Percentiles rank a stretch among this genome's conserved stretches.
Conservation (phyloP, 2,329 filamentous ascomycete genomes). For the Malbranchea cinnamomea region DNA sequence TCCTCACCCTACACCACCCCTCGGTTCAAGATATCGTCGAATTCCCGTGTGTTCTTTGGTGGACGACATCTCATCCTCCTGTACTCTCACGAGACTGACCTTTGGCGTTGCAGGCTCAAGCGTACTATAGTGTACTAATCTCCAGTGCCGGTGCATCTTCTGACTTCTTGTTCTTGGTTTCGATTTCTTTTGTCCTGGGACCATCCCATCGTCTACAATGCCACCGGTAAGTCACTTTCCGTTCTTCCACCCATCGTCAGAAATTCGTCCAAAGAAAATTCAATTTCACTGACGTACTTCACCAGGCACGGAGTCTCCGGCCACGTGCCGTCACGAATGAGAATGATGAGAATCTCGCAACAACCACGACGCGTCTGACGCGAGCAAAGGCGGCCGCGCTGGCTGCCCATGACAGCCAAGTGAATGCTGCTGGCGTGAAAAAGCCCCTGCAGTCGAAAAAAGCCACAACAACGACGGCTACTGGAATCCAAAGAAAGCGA, state of each 20-base stretch:
- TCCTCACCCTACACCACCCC: no score
- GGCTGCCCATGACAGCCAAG: conserved; percentile 27
- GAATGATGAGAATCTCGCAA: conserved; percentile 75
- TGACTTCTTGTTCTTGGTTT: neutral
- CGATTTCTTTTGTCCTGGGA: conserved; percentile 1
- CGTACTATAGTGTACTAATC: no score
- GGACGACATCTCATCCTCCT: no score
- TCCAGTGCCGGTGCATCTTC: no score
- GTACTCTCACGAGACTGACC: no score
- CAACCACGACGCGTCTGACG: conserved; percentile 64
- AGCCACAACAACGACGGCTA: conserved; percentile 31
- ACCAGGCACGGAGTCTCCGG: conserved; percentile 53
- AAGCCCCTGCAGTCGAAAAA: conserved; percentile 60
- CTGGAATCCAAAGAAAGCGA: conserved; percentile 52
- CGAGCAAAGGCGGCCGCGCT: conserved; percentile 77
- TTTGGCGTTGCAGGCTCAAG: no score
- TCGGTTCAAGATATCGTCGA: no score
- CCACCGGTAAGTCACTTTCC: conserved; percentile 37
- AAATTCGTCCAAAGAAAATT: conserved; percentile 4
- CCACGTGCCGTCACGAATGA: conserved; percentile 71
- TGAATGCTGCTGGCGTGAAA: conserved; percentile 46
- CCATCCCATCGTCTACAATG: conserved; percentile 30
- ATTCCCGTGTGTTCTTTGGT: no score
- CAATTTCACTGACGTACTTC: neutral
- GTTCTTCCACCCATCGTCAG: no score